Evolutionary conservation across 208 protist species (phyloP), one percentile per base, ranked within the genome.

Genomic region (Histomonas meleagridis): DNA sequence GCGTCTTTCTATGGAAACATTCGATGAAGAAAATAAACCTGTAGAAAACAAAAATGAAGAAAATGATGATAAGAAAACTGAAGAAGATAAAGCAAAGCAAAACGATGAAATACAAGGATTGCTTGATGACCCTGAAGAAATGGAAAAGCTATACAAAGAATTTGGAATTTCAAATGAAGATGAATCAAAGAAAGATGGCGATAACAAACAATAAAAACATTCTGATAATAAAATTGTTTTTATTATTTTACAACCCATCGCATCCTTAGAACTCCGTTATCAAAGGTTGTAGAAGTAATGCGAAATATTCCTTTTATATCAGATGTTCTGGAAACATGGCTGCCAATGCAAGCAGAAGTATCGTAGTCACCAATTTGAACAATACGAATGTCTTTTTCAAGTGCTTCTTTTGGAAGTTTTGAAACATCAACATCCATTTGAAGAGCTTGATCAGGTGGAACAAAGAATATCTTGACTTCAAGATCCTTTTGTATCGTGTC

Each of bases 311-410:
- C 70, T 51, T 81, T 81, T 35, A 81, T 81, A 38, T 81, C 40
- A 51, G n/a, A 32, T 51, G 70, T 81, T 14, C 51, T 81, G 35
- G 70, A 32, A 38, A 81, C 70, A 23, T 81, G 70, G 21, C 7
- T 5, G 9, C 70, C 70, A 51, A 81, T 81, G 43, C 70, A 81
- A 23, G 70, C 70, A 10, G n/a, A 81, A 51, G 23, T 32, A 51
- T 81, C 70, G 70, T 38, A 81, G 70, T 81, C 70, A 7, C 70
- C 70, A 51, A 81, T 51, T n/a, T 81, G 70, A 81, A 81, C 38
- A 9, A 81, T 81, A n/a, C 70, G 35, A 10, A 81, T 38, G 4
- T 81, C 70, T n/a, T 12, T 28, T 53, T 81, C 43, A 53, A 10
- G 48, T 35, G 70, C 35, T 12, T 43, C 70, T 48, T 81, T 43